A percentile compares a stretch with the other conserved stretches of the same genome.
Conservation (phyloP, 1,284 basidiomycete genomes). For the Apiotrichum porosum region DNA sequence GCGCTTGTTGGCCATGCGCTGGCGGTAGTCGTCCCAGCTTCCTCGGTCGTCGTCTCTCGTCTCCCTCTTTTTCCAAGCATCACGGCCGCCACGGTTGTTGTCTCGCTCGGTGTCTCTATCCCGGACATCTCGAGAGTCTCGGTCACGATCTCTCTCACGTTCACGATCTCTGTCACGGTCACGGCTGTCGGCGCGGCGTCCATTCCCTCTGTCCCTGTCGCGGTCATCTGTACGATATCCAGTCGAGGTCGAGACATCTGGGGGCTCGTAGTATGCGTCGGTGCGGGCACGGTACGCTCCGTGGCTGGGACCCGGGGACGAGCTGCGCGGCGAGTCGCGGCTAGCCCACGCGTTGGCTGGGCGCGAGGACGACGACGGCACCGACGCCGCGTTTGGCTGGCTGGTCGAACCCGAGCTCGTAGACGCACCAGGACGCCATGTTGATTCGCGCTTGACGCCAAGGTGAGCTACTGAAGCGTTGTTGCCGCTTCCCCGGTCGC, state of each 20-base stretch:
- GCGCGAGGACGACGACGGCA: background rate
- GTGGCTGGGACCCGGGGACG: slow-evolving; percentile 3
- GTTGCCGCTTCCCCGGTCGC: background rate
- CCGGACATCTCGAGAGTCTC: too few relatives aligned
- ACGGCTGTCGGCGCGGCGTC: background rate
- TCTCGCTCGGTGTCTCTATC: too few relatives aligned
- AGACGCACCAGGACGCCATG: slow-evolving; percentile 12
- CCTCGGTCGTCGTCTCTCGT: slow-evolving; percentile 6
- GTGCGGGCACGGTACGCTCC: background rate
- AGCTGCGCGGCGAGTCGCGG: slow-evolving; percentile 1
- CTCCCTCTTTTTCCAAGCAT: background rate
- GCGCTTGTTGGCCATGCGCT: background rate
- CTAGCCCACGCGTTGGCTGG: slow-evolving; percentile 12
- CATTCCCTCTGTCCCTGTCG: too few relatives aligned
- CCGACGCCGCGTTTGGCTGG: background rate
- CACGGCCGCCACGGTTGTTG: background rate
- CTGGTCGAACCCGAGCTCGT: background rate
- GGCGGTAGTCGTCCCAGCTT: slow-evolving; percentile 8
- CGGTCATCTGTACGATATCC: background rate
- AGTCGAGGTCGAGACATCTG: background rate
- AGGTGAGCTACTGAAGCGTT: background rate
- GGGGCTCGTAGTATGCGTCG: slow-evolving; percentile 17
- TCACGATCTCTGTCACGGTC: background rate
- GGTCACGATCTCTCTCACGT: background rate
- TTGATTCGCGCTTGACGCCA: slow-evolving; percentile 18